These are phyloP conservation scores for Ciborinia camelliae DNA, from an alignment of 2,329 filamentous ascomycete species.

Conservation along the genomic window DNA sequence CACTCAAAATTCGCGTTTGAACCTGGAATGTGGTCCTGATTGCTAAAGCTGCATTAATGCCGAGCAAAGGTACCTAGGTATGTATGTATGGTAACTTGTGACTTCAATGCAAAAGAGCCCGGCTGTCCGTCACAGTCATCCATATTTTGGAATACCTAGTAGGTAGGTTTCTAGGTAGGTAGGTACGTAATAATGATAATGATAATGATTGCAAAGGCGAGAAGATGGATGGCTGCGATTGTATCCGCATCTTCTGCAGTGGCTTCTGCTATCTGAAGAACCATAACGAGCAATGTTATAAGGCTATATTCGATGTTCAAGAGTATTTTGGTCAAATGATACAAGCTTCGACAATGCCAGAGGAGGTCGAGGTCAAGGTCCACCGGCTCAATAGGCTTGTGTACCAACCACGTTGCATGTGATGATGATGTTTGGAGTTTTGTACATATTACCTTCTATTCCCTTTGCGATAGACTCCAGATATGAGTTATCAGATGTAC, in stretches of 20 bases:
- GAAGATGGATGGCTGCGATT: conserved; percentile 34
- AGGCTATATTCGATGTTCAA: too few species aligned
- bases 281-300: conserved; percentile 22
- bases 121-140: too few species aligned
- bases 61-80: too few species aligned
- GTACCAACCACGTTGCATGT: conserved; percentile 15
- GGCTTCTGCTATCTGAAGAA: conserved; percentile 26
- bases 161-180: too few species aligned
- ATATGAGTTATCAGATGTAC: not conserved
- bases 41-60: too few species aligned
- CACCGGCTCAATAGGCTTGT: conserved; percentile 33
- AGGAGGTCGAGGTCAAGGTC: conserved; percentile 36
- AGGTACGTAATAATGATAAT: too few species aligned
- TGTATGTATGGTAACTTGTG: too few species aligned
- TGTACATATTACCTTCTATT: conserved; percentile 38
- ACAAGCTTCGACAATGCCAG: conserved; percentile 34
- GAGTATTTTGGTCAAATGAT: conserved; percentile 32
- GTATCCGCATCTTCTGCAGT: conserved; percentile 26
- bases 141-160: too few species aligned
- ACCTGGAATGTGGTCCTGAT: too few species aligned
- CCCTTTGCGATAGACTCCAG: conserved; percentile 33
- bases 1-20: too few species aligned
- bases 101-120: too few species aligned
- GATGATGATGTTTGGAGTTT: conserved; percentile 28
- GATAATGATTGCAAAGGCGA: too few species aligned